These are phyloP conservation scores for Jatropha podagrica DNA, from an alignment of 441 rosid genomes.

Conservation along the genomic window DNA sequence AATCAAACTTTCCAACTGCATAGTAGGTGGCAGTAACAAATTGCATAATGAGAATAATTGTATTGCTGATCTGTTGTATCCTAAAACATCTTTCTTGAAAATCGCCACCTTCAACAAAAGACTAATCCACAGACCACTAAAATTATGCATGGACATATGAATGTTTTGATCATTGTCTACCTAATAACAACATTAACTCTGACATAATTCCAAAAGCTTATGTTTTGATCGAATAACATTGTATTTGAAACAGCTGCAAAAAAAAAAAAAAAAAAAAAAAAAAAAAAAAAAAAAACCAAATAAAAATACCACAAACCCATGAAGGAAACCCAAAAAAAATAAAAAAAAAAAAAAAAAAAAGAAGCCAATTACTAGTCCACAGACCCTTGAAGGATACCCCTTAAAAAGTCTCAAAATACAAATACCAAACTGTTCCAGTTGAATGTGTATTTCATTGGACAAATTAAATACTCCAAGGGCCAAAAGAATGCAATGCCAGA, in stretches of 20 bases:
- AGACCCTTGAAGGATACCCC: neutral
- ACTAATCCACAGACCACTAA: neutral
- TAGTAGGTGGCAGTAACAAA: neutral
- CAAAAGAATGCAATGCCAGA: neutral
- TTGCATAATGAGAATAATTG: neutral
- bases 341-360: neutral
- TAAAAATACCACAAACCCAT: no score
- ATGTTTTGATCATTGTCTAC: no score
- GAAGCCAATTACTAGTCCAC: no score
- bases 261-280: neutral
- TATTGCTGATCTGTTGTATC: neutral
- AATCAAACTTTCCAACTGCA: neutral
- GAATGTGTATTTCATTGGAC: neutral
- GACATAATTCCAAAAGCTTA: neutral
- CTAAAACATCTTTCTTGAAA: neutral
- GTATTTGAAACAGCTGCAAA: neutral
- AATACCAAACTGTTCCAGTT: slow-evolving; percentile 1
- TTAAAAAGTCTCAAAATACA: neutral
- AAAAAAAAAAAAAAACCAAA: no score
- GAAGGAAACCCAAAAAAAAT: no score
- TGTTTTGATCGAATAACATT: neutral
- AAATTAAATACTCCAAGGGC: neutral
- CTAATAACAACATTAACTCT: neutral
- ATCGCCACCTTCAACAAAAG: neutral
- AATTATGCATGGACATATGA: no score